Base-by-base conservation (phyloP, 768 basidiomycete species). In the Hygrophorus russula region DNA sequence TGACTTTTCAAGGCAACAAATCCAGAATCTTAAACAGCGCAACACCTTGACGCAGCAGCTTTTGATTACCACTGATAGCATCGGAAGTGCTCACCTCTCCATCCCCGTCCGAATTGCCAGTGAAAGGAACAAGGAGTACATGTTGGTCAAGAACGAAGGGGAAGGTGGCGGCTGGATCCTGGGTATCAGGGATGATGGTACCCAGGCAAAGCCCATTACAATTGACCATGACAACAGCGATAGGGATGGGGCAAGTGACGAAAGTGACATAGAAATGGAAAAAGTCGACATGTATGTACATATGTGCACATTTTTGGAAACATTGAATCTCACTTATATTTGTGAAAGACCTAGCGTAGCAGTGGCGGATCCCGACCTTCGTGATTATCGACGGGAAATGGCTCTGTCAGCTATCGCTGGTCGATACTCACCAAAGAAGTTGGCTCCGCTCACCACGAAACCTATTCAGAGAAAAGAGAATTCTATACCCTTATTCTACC, bases 1-100 rank as follows among this genome's bases (percentile, higher is more conserved):
- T 43, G 96, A 98, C 59, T 99, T 99, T 59, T 97, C 92, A 1
- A 91, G 84, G 54, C 84, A 94, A 50, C 96, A 99, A 59, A 98
- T 99, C 59, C 74, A 80, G 60, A 85, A 89, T 53, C 70, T 99
- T 8, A 74, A 80, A 49, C 83, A 96, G 59, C 71, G 96, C 30
- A 99, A 99, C 57, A 58, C 78, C 2, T 68, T 98, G 49, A 98
- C 96, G 1, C 96, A 98, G 53, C 90, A 94, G 55, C 74, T 99
- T 28, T 66, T 98, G 37, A 76, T 73, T 38, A 94, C 96, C 12
- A 96, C 92, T 1, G 92, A 97, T 57, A 86, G 73, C 41, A 90
- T 98, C 46, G 91, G 91, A 44, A 89, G 81, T 55, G 87, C 89
- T 0, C 76, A 90, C 56, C 73, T 97, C 39, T 78, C 80, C 3